phyloP scores from a whole-genome alignment of 2,329 filamentous ascomycete genomes.

The Scorias spongiosa region DNA sequence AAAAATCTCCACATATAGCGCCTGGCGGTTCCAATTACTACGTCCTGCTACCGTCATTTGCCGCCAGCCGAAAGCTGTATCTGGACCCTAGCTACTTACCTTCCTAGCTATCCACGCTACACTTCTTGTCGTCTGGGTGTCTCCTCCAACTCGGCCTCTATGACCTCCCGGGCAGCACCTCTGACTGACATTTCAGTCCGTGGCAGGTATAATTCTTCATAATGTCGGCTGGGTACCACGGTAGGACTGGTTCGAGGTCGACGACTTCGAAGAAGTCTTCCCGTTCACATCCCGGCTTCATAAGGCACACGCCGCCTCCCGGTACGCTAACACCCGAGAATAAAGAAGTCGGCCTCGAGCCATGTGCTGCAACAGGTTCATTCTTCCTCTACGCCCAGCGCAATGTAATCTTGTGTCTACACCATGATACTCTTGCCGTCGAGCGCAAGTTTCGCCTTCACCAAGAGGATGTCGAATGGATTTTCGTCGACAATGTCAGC shows the following conservation, averaged over 20 bases:
- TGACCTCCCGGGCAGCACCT: slow-evolving; percentile 3
- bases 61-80: no score
- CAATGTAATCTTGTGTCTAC: slow-evolving; percentile 66
- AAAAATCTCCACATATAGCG: no score
- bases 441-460: slow-evolving; percentile 77
- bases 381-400: slow-evolving; percentile 83
- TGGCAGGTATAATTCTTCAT: slow-evolving; percentile 5
- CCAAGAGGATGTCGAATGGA: slow-evolving; percentile 64
- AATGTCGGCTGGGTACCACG: slow-evolving; percentile 28
- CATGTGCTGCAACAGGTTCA: slow-evolving; percentile 78
- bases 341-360: slow-evolving; percentile 50
- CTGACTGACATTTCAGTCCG: slow-evolving; percentile 9
- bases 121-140: no score
- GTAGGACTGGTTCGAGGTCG: slow-evolving; percentile 26
- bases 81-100: no score
- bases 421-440: slow-evolving; percentile 82
- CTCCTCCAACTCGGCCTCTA: neutral
- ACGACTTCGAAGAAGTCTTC: slow-evolving; percentile 16
- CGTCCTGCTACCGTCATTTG: no score
- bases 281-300: slow-evolving; percentile 2
- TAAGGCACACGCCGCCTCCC: slow-evolving; percentile 23
- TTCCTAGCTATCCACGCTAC: no score
- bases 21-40: no score
- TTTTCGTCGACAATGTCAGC: slow-evolving; percentile 83
- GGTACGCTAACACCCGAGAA: slow-evolving; percentile 30